These are phyloP conservation scores for Penicillium maclennaniae DNA, from an alignment of 495 filamentous ascomycete species.

Conservation along the genomic window DNA sequence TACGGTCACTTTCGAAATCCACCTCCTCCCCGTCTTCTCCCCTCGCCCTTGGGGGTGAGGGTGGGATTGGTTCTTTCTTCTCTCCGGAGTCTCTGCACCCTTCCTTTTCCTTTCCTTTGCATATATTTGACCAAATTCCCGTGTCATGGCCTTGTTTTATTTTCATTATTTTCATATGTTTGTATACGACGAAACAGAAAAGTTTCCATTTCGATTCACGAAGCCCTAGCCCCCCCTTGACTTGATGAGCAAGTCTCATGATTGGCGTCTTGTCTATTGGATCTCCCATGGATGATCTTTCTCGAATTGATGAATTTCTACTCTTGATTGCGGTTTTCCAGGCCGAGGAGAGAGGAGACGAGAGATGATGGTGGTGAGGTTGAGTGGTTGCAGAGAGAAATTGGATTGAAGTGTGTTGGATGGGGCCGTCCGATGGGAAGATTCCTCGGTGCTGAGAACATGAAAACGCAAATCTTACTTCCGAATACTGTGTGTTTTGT, in stretches of 20 bases:
- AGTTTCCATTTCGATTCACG: constrained; percentile 31
- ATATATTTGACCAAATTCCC: constrained; percentile 37
- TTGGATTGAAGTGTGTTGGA: constrained; percentile 20
- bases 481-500: neutral
- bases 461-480: constrained; percentile 24
- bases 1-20: constrained; percentile 31
- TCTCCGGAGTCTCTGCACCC: constrained; percentile 20
- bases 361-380: constrained; percentile 14
- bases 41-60: too few species aligned
- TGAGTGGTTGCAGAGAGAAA: constrained; percentile 20
- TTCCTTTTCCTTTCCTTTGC: constrained; percentile 41
- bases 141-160: neutral
- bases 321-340: constrained; percentile 31
- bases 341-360: constrained; percentile 22
- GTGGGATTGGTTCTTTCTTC: constrained; percentile 13
- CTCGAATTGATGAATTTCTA: constrained; percentile 25
- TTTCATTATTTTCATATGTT: constrained; percentile 5
- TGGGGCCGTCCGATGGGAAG: constrained; percentile 19
- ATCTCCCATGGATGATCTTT: constrained; percentile 32
- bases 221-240: constrained; percentile 15
- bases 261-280: constrained; percentile 44
- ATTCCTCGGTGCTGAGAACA: constrained; percentile 29
- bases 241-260: constrained; percentile 36
- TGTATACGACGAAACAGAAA: constrained; percentile 42
- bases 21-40: constrained; percentile 1